A percentile compares a stretch with the other conserved stretches of the same genome.
These are phyloP conservation scores for Fusarium incarnatum DNA, from an alignment of 2,329 filamentous ascomycete genomes.

Conservation along the genomic window DNA sequence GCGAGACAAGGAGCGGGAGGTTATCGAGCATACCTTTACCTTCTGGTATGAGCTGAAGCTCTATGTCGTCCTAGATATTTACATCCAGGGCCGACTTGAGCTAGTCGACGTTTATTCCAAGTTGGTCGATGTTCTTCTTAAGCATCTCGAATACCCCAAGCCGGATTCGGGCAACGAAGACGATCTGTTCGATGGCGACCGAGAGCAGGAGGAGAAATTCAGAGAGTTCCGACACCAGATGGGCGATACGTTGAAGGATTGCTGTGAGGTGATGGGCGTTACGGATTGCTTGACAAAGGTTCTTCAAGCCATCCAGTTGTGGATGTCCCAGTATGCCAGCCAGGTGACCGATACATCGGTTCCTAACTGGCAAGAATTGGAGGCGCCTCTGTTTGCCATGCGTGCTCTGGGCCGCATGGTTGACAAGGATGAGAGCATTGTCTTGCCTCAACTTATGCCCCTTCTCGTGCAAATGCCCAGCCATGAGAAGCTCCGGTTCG, in stretches of 20 bases:
- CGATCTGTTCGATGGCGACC: slow-evolving; percentile 94
- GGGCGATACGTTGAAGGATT: slow-evolving; percentile 97
- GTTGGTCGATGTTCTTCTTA: slow-evolving; percentile 92
- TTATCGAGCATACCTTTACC: slow-evolving; percentile 91
- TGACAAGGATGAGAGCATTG: slow-evolving; percentile 84
- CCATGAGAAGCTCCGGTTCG: slow-evolving; percentile 98
- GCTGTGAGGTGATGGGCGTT: slow-evolving; percentile 94
- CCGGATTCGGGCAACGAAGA: slow-evolving; percentile 78
- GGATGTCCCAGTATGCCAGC: slow-evolving; percentile 85
- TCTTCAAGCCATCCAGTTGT: slow-evolving; percentile 84
- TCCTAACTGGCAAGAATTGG: slow-evolving; percentile 95
- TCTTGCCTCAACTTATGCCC: slow-evolving; percentile 92
- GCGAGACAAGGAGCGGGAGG: slow-evolving; percentile 88
- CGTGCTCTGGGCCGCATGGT: slow-evolving; percentile 98
- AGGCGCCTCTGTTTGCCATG: slow-evolving; percentile 94
- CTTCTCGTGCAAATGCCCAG: slow-evolving; percentile 93
- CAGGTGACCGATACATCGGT: slow-evolving; percentile 80
- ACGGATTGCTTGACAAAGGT: slow-evolving; percentile 92
- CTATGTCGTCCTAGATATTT: slow-evolving; percentile 90
- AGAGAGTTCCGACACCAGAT: slow-evolving; percentile 96
- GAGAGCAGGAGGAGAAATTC: slow-evolving; percentile 96
- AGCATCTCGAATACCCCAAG: slow-evolving; percentile 86
- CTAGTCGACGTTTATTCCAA: slow-evolving; percentile 86
- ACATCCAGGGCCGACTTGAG: slow-evolving; percentile 81
- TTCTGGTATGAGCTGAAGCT: slow-evolving; percentile 99